phyloP scores from a whole-genome alignment of 2,329 filamentous ascomycete species.

The Paraphaeosphaeria minitans region DNA sequence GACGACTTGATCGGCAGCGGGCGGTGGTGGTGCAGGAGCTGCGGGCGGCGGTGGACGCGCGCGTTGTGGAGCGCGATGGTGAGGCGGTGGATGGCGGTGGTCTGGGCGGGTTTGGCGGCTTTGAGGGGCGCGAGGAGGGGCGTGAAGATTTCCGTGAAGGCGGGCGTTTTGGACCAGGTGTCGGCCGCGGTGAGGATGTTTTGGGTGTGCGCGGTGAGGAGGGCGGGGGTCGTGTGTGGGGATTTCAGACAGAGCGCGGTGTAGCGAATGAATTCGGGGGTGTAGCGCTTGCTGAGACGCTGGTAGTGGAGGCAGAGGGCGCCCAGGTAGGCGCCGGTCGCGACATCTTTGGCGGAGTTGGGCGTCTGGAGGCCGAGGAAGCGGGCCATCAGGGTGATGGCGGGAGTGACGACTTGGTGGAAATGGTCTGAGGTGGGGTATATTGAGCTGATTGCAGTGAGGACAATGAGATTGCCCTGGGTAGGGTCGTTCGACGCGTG shows the following conservation, averaged over 20 bases:
- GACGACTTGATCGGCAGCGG: constrained; percentile 85
- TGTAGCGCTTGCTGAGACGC: constrained; percentile 78
- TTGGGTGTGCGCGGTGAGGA: constrained; percentile 66
- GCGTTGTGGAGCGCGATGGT: constrained; percentile 65
- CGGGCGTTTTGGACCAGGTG: constrained; percentile 72
- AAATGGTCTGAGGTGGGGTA: constrained; percentile 98
- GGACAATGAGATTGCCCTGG: constrained; percentile 77
- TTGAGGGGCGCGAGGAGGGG: constrained; percentile 56
- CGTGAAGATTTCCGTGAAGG: constrained; percentile 79
- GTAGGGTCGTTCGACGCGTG: constrained; percentile 59
- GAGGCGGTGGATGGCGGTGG: constrained; percentile 66
- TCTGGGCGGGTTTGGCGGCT: constrained; percentile 27
- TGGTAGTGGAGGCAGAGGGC: constrained; percentile 85
- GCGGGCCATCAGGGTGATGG: constrained; percentile 80
- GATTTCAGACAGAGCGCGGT: constrained; percentile 69
- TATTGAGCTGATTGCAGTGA: constrained; percentile 81
- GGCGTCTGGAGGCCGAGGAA: constrained; percentile 81
- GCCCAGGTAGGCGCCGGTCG: constrained; percentile 77
- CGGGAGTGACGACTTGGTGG: constrained; percentile 90
- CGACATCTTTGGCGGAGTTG: constrained; percentile 67
- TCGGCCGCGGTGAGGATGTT: constrained; percentile 72
- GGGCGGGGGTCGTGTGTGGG: constrained; percentile 46
- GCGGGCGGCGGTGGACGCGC: constrained; percentile 71
- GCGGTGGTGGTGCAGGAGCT: constrained; percentile 86
- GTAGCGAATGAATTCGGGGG: constrained; percentile 88